phyloP scores from a whole-genome alignment of 495 filamentous ascomycete species.

The Elaphomyces granulatus region DNA sequence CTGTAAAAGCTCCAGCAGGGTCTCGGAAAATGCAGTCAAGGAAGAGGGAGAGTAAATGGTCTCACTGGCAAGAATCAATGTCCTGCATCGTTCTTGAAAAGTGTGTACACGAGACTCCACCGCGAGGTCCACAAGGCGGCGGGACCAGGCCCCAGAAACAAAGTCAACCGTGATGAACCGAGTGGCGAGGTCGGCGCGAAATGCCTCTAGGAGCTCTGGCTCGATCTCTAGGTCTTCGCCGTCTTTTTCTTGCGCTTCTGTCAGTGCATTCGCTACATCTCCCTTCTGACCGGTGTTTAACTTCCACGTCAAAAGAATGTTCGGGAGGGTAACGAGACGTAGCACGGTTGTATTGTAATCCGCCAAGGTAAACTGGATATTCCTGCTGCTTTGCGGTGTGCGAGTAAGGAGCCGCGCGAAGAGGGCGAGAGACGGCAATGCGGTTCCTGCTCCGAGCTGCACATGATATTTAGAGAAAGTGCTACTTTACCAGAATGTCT shows the following conservation, averaged over 20 bases:
- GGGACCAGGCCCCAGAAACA: conserved; percentile 73
- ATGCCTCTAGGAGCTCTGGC: conserved; percentile 42
- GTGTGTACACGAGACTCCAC: conserved; percentile 9
- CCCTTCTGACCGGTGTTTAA: conserved; percentile 14
- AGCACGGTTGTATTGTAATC: conserved; percentile 87
- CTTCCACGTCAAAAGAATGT: conserved; percentile 72
- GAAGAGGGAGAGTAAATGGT: conserved; percentile 86
- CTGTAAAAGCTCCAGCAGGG: conserved; percentile 49
- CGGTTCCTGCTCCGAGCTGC: conserved; percentile 87
- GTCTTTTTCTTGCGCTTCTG: conserved; percentile 8
- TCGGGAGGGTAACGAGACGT: conserved; percentile 75
- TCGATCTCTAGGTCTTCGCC: conserved; percentile 67
- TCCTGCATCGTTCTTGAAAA: conserved; percentile 7
- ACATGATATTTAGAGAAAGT: too few species aligned
- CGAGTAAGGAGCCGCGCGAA: conserved; percentile 53
- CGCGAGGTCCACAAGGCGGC: conserved; percentile 47
- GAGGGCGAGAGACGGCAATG: conserved; percentile 63
- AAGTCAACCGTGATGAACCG: conserved; percentile 51
- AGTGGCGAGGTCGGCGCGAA: conserved; percentile 41
- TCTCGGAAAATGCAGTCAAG: conserved; percentile 56
- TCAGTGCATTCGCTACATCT: not conserved
- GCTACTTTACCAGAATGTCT: too few species aligned
- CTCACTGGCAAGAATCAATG: conserved; percentile 69
- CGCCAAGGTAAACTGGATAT: conserved; percentile 51
- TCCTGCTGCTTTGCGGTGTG: conserved; percentile 8